These are phyloP conservation scores for Paecilomyces sp. DNA, from an alignment of 2,329 filamentous ascomycete species.

Conservation along the genomic window DNA sequence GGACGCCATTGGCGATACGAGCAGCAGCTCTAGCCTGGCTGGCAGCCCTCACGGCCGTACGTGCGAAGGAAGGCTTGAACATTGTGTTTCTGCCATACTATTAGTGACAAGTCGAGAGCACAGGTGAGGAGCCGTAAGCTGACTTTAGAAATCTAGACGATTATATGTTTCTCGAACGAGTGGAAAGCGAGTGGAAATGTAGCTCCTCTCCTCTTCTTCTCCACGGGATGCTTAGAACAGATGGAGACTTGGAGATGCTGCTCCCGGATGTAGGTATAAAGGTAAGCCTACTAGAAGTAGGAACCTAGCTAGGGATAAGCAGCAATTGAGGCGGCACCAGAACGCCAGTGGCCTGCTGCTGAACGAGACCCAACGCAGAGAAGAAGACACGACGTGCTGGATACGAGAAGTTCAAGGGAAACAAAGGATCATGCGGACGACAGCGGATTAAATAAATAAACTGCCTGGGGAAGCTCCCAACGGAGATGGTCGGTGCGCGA, in stretches of 20 bases:
- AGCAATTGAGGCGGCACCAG: neutral
- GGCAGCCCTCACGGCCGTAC: slow-evolving; percentile 18
- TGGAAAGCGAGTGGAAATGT: neutral
- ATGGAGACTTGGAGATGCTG: neutral
- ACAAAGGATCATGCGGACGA: neutral
- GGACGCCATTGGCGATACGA: slow-evolving; percentile 11
- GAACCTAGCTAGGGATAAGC: neutral
- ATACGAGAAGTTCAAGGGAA: neutral
- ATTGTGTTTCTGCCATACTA: slow-evolving; percentile 11
- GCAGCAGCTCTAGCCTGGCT: slow-evolving; percentile 4
- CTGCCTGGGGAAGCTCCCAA: neutral
- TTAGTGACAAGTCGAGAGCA: neutral
- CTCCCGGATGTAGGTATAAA: neutral
- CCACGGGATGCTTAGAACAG: neutral
- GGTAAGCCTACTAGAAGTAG: neutral
- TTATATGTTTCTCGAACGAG: neutral
- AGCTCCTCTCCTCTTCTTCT: neutral
- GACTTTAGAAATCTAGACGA: neutral
- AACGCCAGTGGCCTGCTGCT: neutral
- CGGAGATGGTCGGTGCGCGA: slow-evolving; percentile 3
- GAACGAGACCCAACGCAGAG: neutral
- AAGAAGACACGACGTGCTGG: neutral
- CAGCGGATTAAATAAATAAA: neutral
- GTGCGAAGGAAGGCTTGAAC: slow-evolving; percentile 20
- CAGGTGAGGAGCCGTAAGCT: neutral